Base-by-base conservation (phyloP, 352 stramenopile species). In the Phytopythium montanum region DNA sequence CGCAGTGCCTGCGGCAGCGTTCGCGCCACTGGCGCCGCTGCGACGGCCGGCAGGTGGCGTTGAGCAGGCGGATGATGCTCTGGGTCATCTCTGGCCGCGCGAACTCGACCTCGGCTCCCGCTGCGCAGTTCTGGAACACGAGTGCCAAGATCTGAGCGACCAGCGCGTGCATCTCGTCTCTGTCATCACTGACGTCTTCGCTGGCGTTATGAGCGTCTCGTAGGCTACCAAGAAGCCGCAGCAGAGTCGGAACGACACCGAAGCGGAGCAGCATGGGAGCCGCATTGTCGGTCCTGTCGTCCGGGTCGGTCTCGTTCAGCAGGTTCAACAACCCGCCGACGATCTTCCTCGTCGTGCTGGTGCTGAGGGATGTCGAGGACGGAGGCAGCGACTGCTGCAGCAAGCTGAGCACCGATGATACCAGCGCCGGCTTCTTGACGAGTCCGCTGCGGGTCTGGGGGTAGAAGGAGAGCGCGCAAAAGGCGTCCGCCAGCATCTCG, bases 401-500 rank as follows among this genome's bases (percentile, higher is more conserved):
- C 36, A 90, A 60, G 19, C 70, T 59, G n/a, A 90, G 55, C 23
- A 90, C 65, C 14, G 72, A 69, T 19, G 54, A 59, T 9, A 90
- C 46, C 5, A 77, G 74, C 13, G 61, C 52, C 0, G 65, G 51
- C 49, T 87, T 88, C 23, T 80, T 85, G 25, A 81, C 65, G 5
- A 87, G 54, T 2, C 76, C 78, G 19, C 60, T 62, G 42, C 82
- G 80, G 8, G 78, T 81, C 31, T 64, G 46, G 2, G 69, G 44
- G 62, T 89, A 85, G 52, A 79, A 79, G 25, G 80, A 64, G 16
- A 92, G 59, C 23, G 79, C 74, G n/a, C 74, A 76, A 55, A 90
- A 92, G 1, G 74, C 79, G 44, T 92, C 79, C 13, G 76, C 75
- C 19, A 92, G 51, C 50, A 92, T 78, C 16, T 80, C 76, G 31